phyloP scores from a whole-genome alignment of 2,329 filamentous ascomycete species.

The Monilinia fructicola region DNA sequence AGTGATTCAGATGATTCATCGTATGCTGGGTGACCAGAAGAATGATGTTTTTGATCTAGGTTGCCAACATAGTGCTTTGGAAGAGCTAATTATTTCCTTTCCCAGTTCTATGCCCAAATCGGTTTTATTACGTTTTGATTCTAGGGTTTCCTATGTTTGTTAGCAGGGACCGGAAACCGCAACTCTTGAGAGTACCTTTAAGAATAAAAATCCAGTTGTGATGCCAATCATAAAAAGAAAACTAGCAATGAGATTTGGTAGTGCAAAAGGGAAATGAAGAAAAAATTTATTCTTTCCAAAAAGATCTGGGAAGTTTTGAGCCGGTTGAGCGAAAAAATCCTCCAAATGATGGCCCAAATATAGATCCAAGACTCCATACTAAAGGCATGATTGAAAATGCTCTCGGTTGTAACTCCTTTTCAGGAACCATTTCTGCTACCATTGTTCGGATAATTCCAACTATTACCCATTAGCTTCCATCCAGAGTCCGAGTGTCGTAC shows the following conservation, averaged over 20 bases:
- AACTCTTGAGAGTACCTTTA: conserved; percentile 53
- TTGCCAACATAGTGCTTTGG: conserved; percentile 31
- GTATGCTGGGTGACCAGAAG: conserved; percentile 48
- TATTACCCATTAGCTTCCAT: conserved; percentile 39
- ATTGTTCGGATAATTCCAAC: conserved; percentile 91
- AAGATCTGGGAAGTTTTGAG: conserved; percentile 67
- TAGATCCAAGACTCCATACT: conserved; percentile 82
- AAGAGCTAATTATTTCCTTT: conserved; percentile 55
- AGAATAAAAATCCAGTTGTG: conserved; percentile 70
- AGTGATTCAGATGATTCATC: conserved; percentile 58
- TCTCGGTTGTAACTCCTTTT: conserved; percentile 79
- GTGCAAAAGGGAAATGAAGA: conserved; percentile 72
- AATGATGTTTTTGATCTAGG: conserved; percentile 25
- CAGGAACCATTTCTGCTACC: conserved; percentile 88
- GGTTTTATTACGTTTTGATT: conserved; percentile 61
- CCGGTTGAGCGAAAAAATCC: conserved; percentile 82
- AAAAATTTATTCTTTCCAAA: conserved; percentile 70
- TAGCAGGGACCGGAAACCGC: conserved; percentile 5
- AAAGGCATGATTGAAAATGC: conserved; percentile 95
- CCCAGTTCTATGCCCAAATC: conserved; percentile 80
- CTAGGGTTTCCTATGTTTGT: conserved; percentile 70
- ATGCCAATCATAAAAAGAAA: conserved; percentile 77
- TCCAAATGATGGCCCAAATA: conserved; percentile 85
- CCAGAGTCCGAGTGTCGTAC: neutral
- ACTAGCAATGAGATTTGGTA: conserved; percentile 80